Conservation (phyloP, 208 protist genomes). For the Leishmania amazonensis region DNA sequence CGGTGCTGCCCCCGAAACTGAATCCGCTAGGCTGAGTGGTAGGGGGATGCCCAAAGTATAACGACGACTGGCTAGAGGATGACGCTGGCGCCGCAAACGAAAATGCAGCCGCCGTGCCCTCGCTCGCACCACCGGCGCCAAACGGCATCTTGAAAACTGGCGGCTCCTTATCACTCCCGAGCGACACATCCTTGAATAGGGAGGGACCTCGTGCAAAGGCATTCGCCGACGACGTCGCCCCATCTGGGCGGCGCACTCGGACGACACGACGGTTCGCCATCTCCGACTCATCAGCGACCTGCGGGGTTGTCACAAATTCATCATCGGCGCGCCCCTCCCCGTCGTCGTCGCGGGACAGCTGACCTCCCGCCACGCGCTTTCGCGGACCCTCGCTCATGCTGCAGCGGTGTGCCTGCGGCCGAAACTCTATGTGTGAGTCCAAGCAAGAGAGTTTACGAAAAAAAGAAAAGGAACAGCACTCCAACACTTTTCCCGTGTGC, state of each 20-base stretch:
- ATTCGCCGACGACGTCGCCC: conserved; percentile 5
- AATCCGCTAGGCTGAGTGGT: conserved; percentile 3
- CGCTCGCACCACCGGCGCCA: neutral
- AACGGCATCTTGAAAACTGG: conserved; percentile 23
- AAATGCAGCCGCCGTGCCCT: neutral
- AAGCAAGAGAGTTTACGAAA: neutral
- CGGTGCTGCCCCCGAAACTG: conserved; percentile 12
- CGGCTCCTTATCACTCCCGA: conserved; percentile 10
- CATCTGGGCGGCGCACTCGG: conserved; percentile 37
- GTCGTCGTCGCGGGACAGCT: conserved; percentile 39
- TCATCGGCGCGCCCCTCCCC: conserved; percentile 38
- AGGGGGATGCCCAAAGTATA: too few species aligned
- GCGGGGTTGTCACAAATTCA: conserved; percentile 51
- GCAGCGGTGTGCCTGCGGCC: neutral
- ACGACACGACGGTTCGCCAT: conserved; percentile 76
- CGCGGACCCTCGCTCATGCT: conserved; percentile 22
- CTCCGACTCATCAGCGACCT: conserved; percentile 55
- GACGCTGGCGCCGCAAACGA: neutral
- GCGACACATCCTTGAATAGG: conserved; percentile 46
- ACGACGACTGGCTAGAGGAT: neutral
- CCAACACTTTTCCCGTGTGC: neutral
- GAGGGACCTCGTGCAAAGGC: conserved; percentile 6
- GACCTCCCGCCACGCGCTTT: conserved; percentile 42
- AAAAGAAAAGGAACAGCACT: neutral
- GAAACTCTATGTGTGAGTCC: neutral